phyloP scores from a whole-genome alignment of 2,329 filamentous ascomycete genomes.

The Pezicula rhizophila region DNA sequence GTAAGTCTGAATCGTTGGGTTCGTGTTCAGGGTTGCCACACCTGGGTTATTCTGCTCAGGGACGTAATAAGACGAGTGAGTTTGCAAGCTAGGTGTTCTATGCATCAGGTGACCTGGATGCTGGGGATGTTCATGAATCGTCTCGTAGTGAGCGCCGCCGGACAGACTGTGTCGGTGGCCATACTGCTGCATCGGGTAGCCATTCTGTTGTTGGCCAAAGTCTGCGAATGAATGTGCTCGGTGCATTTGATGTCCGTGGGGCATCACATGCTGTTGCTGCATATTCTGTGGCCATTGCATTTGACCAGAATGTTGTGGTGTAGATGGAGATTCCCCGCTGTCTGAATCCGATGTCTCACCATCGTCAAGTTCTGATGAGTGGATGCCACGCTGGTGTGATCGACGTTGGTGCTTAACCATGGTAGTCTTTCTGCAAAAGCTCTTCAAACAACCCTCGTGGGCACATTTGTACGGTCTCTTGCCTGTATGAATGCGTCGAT shows the following conservation, averaged over 20 bases:
- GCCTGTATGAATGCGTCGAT: slow-evolving; percentile 67
- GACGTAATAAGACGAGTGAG: slow-evolving; percentile 39
- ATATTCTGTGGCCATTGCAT: slow-evolving; percentile 45
- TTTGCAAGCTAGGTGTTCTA: slow-evolving; percentile 24
- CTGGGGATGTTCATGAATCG: slow-evolving; percentile 35
- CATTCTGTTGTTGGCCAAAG: slow-evolving; percentile 41
- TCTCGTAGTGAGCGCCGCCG: slow-evolving; percentile 35
- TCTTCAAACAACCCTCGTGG: slow-evolving; percentile 33
- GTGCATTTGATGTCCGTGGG: slow-evolving; percentile 30
- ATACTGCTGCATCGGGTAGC: slow-evolving; percentile 29
- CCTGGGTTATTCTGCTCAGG: slow-evolving; percentile 57
- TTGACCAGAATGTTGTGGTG: slow-evolving; percentile 43
- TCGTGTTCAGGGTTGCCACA: slow-evolving; percentile 55
- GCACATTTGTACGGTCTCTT: slow-evolving; percentile 61
- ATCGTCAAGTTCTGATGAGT: slow-evolving; percentile 42
- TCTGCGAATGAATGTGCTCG: slow-evolving; percentile 49
- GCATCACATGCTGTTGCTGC: slow-evolving; percentile 31
- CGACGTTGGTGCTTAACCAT: slow-evolving; percentile 63
- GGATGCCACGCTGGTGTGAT: slow-evolving; percentile 52
- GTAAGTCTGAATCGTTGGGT: slow-evolving; percentile 40
- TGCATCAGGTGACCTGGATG: slow-evolving; percentile 32
- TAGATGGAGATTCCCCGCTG: slow-evolving; percentile 50
- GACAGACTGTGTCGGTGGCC: slow-evolving; percentile 43
- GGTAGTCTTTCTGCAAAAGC: slow-evolving; percentile 67
- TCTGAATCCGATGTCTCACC: slow-evolving; percentile 30